Percentiles rank a stretch among this genome's conserved stretches.
Conservation (phyloP, 768 basidiomycete genomes). For the Leccinellum luteum region DNA sequence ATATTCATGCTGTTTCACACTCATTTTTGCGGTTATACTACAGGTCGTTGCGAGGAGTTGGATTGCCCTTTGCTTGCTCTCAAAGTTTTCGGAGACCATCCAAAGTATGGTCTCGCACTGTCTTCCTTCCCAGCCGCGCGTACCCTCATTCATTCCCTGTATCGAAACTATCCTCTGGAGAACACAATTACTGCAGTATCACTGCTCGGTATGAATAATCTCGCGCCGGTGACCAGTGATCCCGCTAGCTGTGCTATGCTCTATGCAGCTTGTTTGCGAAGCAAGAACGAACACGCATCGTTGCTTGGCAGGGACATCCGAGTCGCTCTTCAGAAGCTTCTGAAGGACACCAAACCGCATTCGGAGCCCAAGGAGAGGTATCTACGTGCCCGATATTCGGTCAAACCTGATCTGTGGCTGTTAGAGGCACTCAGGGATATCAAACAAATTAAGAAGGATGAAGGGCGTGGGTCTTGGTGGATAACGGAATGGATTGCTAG, state of each 20-base stretch:
- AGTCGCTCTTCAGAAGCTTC: conserved; percentile 37
- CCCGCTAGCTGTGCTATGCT: conserved; percentile 56
- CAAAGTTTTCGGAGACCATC: conserved; percentile 57
- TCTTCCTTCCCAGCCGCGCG: conserved; percentile 48
- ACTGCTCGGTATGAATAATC: conserved; percentile 52
- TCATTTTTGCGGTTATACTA: background rate
- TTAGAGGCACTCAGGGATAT: conserved; percentile 36
- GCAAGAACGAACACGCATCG: conserved; percentile 38
- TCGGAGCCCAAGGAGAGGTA: conserved; percentile 17
- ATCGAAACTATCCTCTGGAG: conserved; percentile 44
- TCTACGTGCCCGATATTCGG: conserved; percentile 24
- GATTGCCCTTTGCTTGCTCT: conserved; percentile 55
- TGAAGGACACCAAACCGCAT: conserved; percentile 18
- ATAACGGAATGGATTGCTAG: conserved; percentile 26
- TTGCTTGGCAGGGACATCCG: conserved; percentile 43
- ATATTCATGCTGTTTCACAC: background rate
- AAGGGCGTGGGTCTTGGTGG: conserved; percentile 29
- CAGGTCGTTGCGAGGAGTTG: conserved; percentile 64
- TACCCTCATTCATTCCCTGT: conserved; percentile 56
- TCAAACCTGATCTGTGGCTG: conserved; percentile 39
- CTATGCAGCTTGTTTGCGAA: conserved; percentile 51
- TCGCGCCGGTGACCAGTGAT: conserved; percentile 55
- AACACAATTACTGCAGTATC: conserved; percentile 49
- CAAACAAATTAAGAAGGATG: conserved; percentile 31
- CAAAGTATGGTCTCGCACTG: conserved; percentile 57